These are phyloP conservation scores for Ceriops zippeliana DNA, from an alignment of 345 rosid species.

Conservation along the genomic window DNA sequence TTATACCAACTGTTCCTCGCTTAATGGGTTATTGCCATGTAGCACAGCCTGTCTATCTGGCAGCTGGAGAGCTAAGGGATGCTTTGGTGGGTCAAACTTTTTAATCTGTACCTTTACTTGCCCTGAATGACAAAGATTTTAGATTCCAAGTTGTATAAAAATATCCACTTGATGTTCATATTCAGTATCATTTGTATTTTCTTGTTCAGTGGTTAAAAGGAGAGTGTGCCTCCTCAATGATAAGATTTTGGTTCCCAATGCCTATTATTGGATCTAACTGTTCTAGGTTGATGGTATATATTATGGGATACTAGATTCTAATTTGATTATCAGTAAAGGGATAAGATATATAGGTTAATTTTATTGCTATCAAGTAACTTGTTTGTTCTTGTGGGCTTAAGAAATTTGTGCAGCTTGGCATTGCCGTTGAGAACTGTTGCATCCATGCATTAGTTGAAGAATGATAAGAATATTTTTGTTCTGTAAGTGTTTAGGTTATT, in stretches of 20 bases:
- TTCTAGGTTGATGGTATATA: not conserved
- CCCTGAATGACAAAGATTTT: not conserved
- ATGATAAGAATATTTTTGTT: not conserved
- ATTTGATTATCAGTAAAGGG: not conserved
- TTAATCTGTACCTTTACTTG: not conserved
- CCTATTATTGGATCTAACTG: not conserved
- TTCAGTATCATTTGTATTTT: not conserved
- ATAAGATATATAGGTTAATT: too few relatives aligned
- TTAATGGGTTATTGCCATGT: constrained; percentile 98
- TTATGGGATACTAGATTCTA: not conserved
- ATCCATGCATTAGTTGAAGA: not conserved
- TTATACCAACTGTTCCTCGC: constrained; percentile 93
- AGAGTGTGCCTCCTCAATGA: not conserved
- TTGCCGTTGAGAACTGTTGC: constrained; percentile 3
- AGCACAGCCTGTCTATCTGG: constrained; percentile 83
- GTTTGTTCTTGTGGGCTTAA: not conserved
- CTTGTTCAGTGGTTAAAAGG: not conserved
- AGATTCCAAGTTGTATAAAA: not conserved
- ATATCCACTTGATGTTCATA: not conserved
- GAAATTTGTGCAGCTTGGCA: constrained; percentile 5
- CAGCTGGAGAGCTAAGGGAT: constrained; percentile 57
- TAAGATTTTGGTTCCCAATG: not conserved
- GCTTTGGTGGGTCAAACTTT: constrained; percentile 48
- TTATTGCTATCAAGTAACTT: not conserved
- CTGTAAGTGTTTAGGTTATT: not conserved